These are phyloP conservation scores for Erodium maritimum DNA, from an alignment of 345 rosid species.

Conservation along the genomic window DNA sequence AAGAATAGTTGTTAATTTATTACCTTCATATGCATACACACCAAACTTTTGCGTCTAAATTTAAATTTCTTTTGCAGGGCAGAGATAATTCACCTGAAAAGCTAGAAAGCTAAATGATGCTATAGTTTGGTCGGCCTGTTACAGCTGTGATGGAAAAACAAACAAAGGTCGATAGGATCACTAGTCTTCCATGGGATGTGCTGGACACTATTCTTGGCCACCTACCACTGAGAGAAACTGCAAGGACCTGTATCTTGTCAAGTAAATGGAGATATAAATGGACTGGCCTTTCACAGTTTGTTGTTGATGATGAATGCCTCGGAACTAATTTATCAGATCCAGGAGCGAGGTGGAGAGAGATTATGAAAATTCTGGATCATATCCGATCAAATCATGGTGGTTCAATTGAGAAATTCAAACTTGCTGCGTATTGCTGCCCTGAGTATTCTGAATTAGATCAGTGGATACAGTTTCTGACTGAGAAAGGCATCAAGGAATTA, in stretches of 20 bases:
- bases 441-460: neutral
- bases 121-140: neutral
- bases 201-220: slow-evolving; percentile 16
- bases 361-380: neutral
- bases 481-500: neutral
- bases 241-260: neutral
- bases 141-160: neutral
- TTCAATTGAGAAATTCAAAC: neutral
- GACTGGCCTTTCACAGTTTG: slow-evolving; percentile 19
- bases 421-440: neutral
- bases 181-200: slow-evolving; percentile 14
- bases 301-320: slow-evolving; percentile 18
- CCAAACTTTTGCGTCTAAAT: neutral
- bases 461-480: neutral
- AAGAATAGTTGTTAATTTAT: neutral
- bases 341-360: slow-evolving; percentile 1
- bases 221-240: slow-evolving; percentile 12
- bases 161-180: neutral
- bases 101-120: neutral
- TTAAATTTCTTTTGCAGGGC: neutral
- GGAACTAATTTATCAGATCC: neutral
- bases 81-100: neutral
- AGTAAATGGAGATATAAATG: slow-evolving; percentile 24
- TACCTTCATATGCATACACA: neutral
- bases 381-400: neutral